Evolutionary conservation across 495 filamentous ascomycete genomes (phyloP), one percentile per base, ranked within the genome.

Genomic region (Xylaria venustula): DNA sequence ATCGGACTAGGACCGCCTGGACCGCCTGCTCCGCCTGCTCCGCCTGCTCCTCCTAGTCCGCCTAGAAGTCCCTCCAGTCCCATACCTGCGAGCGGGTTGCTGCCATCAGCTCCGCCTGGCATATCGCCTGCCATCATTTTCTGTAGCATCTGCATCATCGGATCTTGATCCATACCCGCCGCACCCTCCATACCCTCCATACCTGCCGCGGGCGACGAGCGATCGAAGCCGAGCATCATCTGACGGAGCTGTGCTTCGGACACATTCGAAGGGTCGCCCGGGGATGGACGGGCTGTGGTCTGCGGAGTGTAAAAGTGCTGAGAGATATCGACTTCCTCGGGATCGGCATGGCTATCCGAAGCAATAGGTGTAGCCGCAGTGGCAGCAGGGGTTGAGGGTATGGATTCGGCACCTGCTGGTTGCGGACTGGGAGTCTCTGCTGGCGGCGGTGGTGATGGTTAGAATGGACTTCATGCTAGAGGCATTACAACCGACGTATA

Each of bases 291-390:
- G 19, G 67, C 50, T 30, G 75, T 64, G 69, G 77, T 44, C 65
- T 71, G 67, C 71, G 87, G 79, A 28, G 70, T 65, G 62, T 78
- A 83, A 74, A 68, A 88, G 83, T 76, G 81, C 65, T 72, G 71
- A 54, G 84, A 87, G 65, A 92, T 90, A 68, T 91, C 88, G 26
- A 89, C 81, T 70, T 91, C 89, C 7, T 88, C 87, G 2, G 90
- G 90, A 65, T 92, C 89, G 47, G 68, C 80, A 56, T 79, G 72
- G 32, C 61, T 63, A 2, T 66, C 54, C 15, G 67, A 46, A 42
- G 73, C 41, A 23, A 64, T 55, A 15, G 65, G 56, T 42, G 64
- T 25, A 7, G 67, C 62, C 42, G 63, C n/a, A 11, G 54, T 52
- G 30, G 67, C 17, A 1, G 64, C 25, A 34, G 64, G 34, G 40